Conservation (phyloP, 2,329 filamentous ascomycete species). For the Penicillium decumbens region DNA sequence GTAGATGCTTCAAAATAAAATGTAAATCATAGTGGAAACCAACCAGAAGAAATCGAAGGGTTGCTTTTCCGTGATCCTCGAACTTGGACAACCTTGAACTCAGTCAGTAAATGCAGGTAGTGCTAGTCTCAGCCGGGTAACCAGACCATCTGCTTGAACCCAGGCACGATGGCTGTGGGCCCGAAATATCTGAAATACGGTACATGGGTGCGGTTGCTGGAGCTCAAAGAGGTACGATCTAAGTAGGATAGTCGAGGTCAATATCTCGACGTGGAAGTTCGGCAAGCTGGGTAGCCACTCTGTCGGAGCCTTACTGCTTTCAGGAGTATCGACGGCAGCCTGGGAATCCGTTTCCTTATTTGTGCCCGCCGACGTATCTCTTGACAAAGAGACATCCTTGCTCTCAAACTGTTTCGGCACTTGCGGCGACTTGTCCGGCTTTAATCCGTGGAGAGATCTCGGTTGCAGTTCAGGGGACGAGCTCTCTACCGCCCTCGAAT, state of each 20-base stretch:
- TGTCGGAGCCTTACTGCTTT: slow-evolving; percentile 33
- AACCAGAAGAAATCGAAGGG: slow-evolving; percentile 38
- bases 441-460: slow-evolving; percentile 3
- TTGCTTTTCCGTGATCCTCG: slow-evolving; percentile 50
- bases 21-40: slow-evolving; percentile 7
- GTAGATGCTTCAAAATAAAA: neutral
- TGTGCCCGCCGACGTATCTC: slow-evolving; percentile 15
- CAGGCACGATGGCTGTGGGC: slow-evolving; percentile 83
- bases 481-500: slow-evolving; percentile 21
- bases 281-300: neutral
- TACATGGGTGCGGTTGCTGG: slow-evolving; percentile 49
- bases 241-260: slow-evolving; percentile 3
- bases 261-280: neutral
- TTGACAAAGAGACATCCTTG: slow-evolving; percentile 15
- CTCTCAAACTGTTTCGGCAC: slow-evolving; percentile 11
- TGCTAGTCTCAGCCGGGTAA: neutral
- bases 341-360: slow-evolving; percentile 27
- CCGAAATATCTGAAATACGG: slow-evolving; percentile 91
- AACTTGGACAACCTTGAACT: slow-evolving; percentile 57
- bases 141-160: slow-evolving; percentile 83
- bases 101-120: slow-evolving; percentile 15
- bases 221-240: slow-evolving; percentile 39
- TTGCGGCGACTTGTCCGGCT: slow-evolving; percentile 15
- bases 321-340: slow-evolving; percentile 29
- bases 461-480: slow-evolving; percentile 26